Percentiles rank a stretch among this genome's conserved stretches.
Conservation (phyloP, 2,329 filamentous ascomycete genomes). For the Penicillium sp. region DNA sequence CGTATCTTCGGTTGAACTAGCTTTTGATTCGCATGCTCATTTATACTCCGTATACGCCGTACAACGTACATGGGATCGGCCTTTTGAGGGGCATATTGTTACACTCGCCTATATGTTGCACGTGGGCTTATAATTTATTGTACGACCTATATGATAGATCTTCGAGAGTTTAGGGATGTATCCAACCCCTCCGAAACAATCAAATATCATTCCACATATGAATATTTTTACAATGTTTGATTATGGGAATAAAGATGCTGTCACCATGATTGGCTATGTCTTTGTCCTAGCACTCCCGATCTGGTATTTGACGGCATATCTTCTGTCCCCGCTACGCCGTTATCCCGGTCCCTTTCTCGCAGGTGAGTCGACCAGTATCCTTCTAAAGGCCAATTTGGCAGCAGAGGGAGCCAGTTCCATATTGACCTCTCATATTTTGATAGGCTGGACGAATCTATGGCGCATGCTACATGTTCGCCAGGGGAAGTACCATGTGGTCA, state of each 20-base stretch:
- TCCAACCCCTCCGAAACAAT: not conserved
- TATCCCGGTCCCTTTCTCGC: conserved; percentile 24
- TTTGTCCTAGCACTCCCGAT: conserved; percentile 1
- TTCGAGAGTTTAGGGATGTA: not conserved
- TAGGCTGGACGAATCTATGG: conserved; percentile 42
- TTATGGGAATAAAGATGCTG: not conserved
- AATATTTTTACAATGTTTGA: not conserved
- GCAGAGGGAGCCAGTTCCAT: not conserved
- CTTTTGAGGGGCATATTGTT: not conserved
- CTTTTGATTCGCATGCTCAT: not conserved
- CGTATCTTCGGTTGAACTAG: not conserved
- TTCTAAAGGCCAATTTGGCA: not conserved
- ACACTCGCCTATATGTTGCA: not conserved
- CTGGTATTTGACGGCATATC: conserved; percentile 22
- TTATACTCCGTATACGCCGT: too few relatives aligned
- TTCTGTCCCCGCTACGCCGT: conserved; percentile 18
- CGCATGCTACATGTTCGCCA: conserved; percentile 31
- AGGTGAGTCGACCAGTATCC: conserved; percentile 15
- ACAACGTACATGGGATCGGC: too few relatives aligned
- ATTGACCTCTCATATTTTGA: not conserved
- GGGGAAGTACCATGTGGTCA: conserved; percentile 29
- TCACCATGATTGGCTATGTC: not conserved
- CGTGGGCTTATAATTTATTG: not conserved
- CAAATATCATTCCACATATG: not conserved
- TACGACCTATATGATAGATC: not conserved